phyloP scores from a whole-genome alignment of 169 alveolate species.

The Cryptosporidium ryanae region DNA sequence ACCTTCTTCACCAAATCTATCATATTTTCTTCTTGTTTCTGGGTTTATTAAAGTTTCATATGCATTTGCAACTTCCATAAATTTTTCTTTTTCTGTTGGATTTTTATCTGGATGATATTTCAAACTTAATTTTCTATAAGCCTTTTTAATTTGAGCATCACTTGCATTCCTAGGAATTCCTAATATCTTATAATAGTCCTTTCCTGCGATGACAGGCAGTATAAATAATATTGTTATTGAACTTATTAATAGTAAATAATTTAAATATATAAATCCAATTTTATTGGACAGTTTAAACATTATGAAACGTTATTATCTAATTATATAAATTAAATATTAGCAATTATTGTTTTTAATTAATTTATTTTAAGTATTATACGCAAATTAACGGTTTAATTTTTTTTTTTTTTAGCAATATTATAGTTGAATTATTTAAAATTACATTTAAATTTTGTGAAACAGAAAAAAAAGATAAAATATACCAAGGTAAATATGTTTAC shows the following conservation, averaged over 20 bases:
- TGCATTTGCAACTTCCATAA: slow-evolving; percentile 91
- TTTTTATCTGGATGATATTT: slow-evolving; percentile 93
- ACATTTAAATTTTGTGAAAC: too few species aligned
- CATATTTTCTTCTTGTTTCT: slow-evolving; percentile 91
- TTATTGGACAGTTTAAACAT: too few species aligned
- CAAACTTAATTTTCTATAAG: slow-evolving; percentile 91
- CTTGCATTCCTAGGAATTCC: slow-evolving; percentile 89
- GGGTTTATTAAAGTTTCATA: slow-evolving; percentile 92
- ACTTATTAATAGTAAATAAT: not conserved
- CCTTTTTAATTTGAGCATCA: slow-evolving; percentile 90
- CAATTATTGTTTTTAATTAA: too few species aligned
- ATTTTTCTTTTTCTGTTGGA: slow-evolving; percentile 88
- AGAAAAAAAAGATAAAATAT: too few species aligned
- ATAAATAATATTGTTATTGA: slow-evolving; percentile 5
- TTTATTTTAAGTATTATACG: too few species aligned
- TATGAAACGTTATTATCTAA: too few species aligned
- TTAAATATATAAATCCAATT: too few species aligned
- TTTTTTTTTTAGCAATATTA: too few species aligned
- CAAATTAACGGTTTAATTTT: too few species aligned
- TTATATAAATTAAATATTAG: too few species aligned
- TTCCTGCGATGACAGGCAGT: slow-evolving; percentile 76
- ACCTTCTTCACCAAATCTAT: slow-evolving; percentile 94
- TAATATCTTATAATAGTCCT: slow-evolving; percentile 87
- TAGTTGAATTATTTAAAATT: too few species aligned
- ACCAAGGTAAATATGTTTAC: too few species aligned